Evolutionary conservation across 73 alveolate species (phyloP).

Genomic region (Symbiodinium natans): DNA sequence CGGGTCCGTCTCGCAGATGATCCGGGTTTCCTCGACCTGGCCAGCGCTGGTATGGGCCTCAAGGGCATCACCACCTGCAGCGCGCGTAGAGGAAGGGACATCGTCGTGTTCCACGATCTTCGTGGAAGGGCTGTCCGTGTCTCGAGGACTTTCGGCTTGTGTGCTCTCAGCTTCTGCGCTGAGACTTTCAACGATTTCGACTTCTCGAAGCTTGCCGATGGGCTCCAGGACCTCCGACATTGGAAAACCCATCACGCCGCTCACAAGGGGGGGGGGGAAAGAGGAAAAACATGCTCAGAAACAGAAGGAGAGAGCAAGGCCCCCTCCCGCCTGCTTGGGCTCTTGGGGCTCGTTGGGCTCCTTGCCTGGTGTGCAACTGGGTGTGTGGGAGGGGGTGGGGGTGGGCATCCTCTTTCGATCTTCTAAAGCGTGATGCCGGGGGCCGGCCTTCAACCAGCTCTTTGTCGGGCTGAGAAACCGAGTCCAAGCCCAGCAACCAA

Average conservation of each 20-base stretch:
- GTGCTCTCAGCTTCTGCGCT: background rate
- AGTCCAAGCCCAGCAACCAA: background rate
- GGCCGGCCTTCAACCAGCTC: background rate
- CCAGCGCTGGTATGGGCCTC: background rate
- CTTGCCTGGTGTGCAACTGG: no score
- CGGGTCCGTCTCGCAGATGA: slow-evolving; percentile 40
- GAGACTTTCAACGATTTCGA: no score
- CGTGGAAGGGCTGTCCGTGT: background rate
- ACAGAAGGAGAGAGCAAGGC: no score
- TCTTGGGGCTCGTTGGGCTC: no score
- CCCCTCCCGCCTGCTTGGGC: no score
- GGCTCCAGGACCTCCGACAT: background rate
- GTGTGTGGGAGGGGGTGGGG: no score
- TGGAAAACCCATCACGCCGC: no score
- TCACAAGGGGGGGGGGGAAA: no score
- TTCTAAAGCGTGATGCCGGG: no score
- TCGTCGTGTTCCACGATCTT: background rate
- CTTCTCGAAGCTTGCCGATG: background rate
- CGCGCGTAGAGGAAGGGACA: background rate
- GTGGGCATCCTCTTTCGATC: no score
- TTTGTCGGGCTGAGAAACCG: background rate
- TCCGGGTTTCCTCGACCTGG: slow-evolving; percentile 31
- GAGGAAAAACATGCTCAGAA: no score
- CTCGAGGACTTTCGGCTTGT: background rate
- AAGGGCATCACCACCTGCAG: background rate